Conservation (phyloP, 441 rosid species). For the Mallotus japonicus region DNA sequence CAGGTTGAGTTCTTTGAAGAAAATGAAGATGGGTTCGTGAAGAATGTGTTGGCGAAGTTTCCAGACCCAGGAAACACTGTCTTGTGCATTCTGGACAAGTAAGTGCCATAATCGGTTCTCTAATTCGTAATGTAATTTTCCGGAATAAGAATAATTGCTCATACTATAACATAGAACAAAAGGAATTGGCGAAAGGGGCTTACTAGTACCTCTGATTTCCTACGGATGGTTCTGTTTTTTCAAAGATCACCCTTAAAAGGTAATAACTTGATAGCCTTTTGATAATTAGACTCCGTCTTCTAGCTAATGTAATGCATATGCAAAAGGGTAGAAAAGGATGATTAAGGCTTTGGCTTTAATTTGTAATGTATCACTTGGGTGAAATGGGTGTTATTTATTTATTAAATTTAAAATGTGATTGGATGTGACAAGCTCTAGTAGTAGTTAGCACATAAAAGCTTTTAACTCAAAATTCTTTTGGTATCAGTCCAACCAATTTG, state of each 20-base stretch:
- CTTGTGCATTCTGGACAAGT: conserved; percentile 34
- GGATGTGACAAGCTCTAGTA: too few species aligned
- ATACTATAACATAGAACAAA: too few species aligned
- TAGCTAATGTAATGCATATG: neutral
- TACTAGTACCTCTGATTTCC: neutral
- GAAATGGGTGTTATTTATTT: too few species aligned
- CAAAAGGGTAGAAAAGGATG: too few species aligned
- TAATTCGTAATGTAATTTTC: neutral
- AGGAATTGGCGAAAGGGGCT: too few species aligned
- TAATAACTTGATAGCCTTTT: neutral
- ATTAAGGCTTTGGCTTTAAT: neutral
- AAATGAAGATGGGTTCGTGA: conserved; percentile 38
- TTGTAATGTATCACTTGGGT: neutral
- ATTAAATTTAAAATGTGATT: too few species aligned
- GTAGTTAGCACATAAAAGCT: too few species aligned
- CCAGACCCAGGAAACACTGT: conserved; percentile 23
- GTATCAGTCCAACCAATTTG: too few species aligned
- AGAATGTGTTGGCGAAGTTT: conserved; percentile 26
- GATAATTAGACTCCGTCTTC: neutral
- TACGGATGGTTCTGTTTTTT: neutral
- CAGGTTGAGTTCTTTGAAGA: conserved; percentile 52
- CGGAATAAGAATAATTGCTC: too few species aligned
- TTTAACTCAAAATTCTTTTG: too few species aligned
- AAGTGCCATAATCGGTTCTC: conserved; percentile 9
- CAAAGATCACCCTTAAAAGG: neutral